Conservation (phyloP, 768 basidiomycete genomes). For the Russula abietina region DNA sequence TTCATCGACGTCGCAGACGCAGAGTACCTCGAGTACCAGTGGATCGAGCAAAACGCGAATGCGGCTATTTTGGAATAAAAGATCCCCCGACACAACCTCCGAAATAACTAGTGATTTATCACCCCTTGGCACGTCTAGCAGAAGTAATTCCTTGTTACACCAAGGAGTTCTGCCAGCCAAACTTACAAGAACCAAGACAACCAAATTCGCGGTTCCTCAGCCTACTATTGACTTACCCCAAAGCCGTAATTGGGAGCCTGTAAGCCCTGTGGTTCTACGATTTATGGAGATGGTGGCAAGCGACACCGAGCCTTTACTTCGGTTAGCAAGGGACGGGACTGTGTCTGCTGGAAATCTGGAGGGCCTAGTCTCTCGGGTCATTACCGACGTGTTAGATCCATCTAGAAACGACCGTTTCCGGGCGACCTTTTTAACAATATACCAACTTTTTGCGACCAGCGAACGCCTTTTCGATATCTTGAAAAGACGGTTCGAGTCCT, state of each 20-base stretch:
- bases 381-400: not conserved
- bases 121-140: not conserved
- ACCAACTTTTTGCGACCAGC: constrained; percentile 8
- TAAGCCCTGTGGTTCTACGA: not conserved
- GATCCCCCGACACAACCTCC: not conserved
- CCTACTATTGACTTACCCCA: not conserved
- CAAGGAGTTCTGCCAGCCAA: not conserved
- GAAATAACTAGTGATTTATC: not conserved
- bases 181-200: not conserved
- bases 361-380: constrained; percentile 8
- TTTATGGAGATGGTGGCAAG: not conserved
- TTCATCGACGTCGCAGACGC: no score
- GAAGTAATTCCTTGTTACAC: not conserved
- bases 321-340: constrained; percentile 4
- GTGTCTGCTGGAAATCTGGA: constrained; percentile 18
- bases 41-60: not conserved
- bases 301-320: constrained; percentile 5
- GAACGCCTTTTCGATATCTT: constrained; percentile 7
- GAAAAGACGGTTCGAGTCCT: constrained; percentile 10
- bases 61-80: not conserved
- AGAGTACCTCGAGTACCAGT: not conserved
- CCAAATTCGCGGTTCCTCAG: not conserved
- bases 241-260: constrained; percentile 1
- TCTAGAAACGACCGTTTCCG: not conserved
- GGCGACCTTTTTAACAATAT: constrained; percentile 9